These are phyloP conservation scores for Sclerotinia minor DNA, from an alignment of 2,329 filamentous ascomycete genomes.

Conservation along the genomic window DNA sequence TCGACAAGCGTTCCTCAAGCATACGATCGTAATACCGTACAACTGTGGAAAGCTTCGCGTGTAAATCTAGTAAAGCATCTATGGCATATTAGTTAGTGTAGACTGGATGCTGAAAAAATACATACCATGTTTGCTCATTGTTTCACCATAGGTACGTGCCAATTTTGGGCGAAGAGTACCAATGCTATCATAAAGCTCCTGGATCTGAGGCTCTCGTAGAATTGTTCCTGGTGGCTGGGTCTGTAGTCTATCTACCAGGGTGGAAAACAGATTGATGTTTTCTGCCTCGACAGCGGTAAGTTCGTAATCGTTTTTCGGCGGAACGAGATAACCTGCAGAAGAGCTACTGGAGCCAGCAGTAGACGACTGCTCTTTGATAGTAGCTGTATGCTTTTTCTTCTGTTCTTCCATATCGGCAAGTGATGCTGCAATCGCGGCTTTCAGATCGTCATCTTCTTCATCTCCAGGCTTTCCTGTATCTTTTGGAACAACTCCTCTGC, in stretches of 20 bases:
- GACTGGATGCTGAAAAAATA: conserved; percentile 24
- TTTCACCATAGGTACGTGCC: conserved; percentile 93
- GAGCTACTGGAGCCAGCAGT: conserved; percentile 51
- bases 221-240: conserved; percentile 96
- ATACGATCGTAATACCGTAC: conserved; percentile 97
- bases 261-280: conserved; percentile 95
- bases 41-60: conserved; percentile 92
- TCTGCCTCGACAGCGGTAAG: conserved; percentile 91
- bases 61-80: conserved; percentile 92
- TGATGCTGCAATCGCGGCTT: conserved; percentile 92
- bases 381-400: conserved; percentile 84
- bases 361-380: conserved; percentile 75
- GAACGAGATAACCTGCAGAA: conserved; percentile 52
- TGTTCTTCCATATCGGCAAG: conserved; percentile 97
- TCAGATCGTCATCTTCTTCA: conserved; percentile 89
- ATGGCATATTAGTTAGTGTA: conserved; percentile 37
- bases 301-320: conserved; percentile 91
- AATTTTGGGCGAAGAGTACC: conserved; percentile 90
- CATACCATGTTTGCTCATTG: conserved; percentile 98
- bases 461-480: conserved; percentile 58
- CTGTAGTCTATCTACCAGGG: conserved; percentile 88
- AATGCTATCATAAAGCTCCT: conserved; percentile 97
- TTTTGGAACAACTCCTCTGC: conserved; percentile 39
- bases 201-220: conserved; percentile 93
- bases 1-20: conserved; percentile 92